phyloP scores from a whole-genome alignment of 2,329 filamentous ascomycete genomes.

The Fusarium sp. region DNA sequence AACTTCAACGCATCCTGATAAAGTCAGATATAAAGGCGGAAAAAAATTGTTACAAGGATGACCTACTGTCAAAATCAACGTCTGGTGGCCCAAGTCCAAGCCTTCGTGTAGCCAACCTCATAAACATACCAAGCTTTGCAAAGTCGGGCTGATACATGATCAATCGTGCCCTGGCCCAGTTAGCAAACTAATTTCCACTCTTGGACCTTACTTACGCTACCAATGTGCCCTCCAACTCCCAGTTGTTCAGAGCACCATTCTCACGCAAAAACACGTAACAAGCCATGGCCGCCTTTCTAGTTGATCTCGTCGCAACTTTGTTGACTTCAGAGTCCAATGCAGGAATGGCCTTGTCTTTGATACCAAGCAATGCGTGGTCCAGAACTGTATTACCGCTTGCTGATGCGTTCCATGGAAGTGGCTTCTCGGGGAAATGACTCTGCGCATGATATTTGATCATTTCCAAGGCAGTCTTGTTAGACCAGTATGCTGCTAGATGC shows the following conservation, averaged over 20 bases:
- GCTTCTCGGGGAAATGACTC: fast-evolving
- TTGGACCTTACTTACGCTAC: neutral
- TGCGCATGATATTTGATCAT: neutral
- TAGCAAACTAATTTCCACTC: fast-evolving
- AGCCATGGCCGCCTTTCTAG: neutral
- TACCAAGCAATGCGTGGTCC: neutral
- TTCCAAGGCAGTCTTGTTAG: neutral
- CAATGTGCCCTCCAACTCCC: neutral
- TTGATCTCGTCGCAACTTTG: neutral
- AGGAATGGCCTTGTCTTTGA: neutral
- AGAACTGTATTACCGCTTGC: neutral
- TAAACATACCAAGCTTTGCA: neutral
- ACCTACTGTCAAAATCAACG: neutral
- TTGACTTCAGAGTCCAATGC: neutral
- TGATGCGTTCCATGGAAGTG: neutral
- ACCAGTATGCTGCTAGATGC: neutral
- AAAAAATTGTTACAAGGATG: fast-evolving
- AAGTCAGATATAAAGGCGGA: neutral
- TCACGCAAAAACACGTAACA: neutral
- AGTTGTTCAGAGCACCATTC: neutral
- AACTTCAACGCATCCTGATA: neutral
- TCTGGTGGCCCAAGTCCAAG: neutral
- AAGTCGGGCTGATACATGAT: neutral
- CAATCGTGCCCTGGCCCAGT: neutral
- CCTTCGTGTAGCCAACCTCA: neutral